phyloP scores from a whole-genome alignment of 192 early-diverging fungal species.

The Funneliformis mosseae region DNA sequence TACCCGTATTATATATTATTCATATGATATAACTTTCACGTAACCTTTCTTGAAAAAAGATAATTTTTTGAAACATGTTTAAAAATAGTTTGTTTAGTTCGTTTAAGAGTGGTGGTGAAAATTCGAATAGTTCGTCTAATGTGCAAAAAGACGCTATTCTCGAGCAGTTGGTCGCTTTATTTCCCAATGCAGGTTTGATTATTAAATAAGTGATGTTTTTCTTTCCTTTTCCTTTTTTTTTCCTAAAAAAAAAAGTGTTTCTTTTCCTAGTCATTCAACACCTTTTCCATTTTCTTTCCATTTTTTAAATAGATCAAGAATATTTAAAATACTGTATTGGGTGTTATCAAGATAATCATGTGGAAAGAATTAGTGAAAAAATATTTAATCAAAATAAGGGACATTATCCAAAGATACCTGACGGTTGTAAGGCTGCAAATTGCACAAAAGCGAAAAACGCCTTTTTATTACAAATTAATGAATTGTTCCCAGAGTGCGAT shows the following conservation, averaged over 20 bases:
- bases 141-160: slow-evolving; percentile 10
- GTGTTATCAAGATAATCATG: slow-evolving; percentile 39
- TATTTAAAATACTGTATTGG: slow-evolving; percentile 41
- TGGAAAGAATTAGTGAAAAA: slow-evolving; percentile 43
- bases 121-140: neutral
- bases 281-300: neutral
- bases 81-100: slow-evolving; percentile 4
- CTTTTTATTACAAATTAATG: slow-evolving; percentile 33
- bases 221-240: neutral
- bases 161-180: slow-evolving; percentile 23
- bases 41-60: neutral
- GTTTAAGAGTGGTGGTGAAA: neutral
- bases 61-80: neutral
- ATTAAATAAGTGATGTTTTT: neutral
- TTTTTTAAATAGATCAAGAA: slow-evolving; percentile 35
- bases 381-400: slow-evolving; percentile 31
- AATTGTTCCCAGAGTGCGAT: slow-evolving; percentile 47
- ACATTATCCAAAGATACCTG: slow-evolving; percentile 38
- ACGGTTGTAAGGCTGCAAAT: neutral
- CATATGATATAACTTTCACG: too few relatives aligned
- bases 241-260: neutral
- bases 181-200: slow-evolving; percentile 32
- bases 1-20: too few relatives aligned
- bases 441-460: slow-evolving; percentile 19
- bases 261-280: too few relatives aligned